Evolutionary conservation across 495 filamentous ascomycete species (phyloP).

Genomic region (Tuber magnatum): DNA sequence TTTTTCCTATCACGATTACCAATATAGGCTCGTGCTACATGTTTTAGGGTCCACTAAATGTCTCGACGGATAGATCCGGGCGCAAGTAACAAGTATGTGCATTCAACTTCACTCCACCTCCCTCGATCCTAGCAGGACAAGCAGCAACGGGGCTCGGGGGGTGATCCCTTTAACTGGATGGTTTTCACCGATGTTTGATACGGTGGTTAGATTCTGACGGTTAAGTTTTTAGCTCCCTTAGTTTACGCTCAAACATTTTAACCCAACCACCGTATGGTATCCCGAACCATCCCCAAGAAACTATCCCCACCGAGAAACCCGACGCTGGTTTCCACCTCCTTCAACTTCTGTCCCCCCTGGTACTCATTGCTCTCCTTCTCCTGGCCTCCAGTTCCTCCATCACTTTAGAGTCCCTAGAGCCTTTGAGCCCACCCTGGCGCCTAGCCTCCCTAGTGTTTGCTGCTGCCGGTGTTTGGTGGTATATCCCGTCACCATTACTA

Average conservation of each 20-base stretch:
- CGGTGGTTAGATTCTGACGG: too few species aligned
- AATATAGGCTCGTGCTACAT: too few species aligned
- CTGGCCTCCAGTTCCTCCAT: neutral
- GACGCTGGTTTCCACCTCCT: neutral
- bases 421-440: neutral
- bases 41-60: too few species aligned
- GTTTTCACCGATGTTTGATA: neutral
- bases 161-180: too few species aligned
- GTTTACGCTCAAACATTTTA: neutral
- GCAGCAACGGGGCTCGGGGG: too few species aligned
- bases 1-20: too few species aligned
- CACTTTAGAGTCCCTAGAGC: neutral
- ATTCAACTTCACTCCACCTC: too few species aligned
- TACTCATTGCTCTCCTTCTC: neutral
- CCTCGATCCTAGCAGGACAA: too few species aligned
- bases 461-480: neutral
- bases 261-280: neutral
- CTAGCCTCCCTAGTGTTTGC: neutral
- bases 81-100: too few species aligned
- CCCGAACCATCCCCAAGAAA: neutral
- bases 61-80: too few species aligned
- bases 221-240: too few species aligned
- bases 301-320: neutral
- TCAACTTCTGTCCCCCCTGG: neutral
- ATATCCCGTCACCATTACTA: neutral